Base-by-base conservation (phyloP, 495 filamentous ascomycete genomes). In the Gamarada debralockiae region DNA sequence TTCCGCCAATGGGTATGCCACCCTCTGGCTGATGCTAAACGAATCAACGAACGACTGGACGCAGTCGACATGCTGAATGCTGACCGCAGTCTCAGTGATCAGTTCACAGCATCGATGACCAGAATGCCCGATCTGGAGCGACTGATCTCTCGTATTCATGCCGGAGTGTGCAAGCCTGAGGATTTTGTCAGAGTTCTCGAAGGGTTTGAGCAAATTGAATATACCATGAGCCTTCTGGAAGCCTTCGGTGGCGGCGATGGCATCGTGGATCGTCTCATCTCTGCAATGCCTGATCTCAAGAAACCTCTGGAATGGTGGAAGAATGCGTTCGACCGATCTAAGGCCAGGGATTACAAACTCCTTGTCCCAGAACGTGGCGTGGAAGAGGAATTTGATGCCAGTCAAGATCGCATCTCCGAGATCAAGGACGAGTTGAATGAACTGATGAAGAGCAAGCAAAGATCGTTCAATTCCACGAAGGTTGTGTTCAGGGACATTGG, bases 1-100 rank as follows among this genome's bases (percentile, higher is more conserved):
- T 92, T 97, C 68, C 85, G 91, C 34, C 92, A 96, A 67, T 99
- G 95, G 95, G 87, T 97, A 2, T 97, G 93, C 70, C 95, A 97
- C 61, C 95, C 95, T 0, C 75, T 99, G 25, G 86, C 89, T 54
- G 87, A 97, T 70, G 79, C 87, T 17, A 69, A 76, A 18, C 88
- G 84, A 68, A 96, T 97, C 73, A 95, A 97, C 64, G 89, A 93
- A 45, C 77, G 95, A n/a, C 71, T 99, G 6, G 95, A 99, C 69
- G 93, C 95, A 4, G 92, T 99, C 12, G 95, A 97, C 55, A 83
- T 90, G 56, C 69, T 99, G 8, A 97, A 96, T 54, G 84, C 87
- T 0, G 89, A 96, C 62, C 74, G 78, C 1, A 82, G 74, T 40
- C 70, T 92, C 29, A 86, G 85, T 14, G 89, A 95, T 54, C 80